These are phyloP conservation scores for Diatrype stigma DNA, from an alignment of 2,329 filamentous ascomycete genomes.

Conservation along the genomic window DNA sequence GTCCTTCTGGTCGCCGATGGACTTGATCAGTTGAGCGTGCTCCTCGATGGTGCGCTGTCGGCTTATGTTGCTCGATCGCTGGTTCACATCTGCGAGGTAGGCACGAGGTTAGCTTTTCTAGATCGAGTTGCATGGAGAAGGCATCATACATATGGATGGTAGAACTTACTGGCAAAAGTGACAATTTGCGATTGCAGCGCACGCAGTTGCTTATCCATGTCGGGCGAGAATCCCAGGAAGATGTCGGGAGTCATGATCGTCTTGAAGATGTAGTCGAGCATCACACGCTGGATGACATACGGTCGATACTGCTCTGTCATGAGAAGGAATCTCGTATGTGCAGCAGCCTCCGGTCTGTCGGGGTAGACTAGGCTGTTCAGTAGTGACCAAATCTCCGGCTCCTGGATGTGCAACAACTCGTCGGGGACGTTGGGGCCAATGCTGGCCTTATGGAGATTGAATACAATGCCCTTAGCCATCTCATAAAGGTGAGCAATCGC, in stretches of 20 bases:
- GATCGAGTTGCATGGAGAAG: background rate
- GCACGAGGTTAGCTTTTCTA: slow-evolving; percentile 6
- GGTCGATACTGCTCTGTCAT: slow-evolving; percentile 14
- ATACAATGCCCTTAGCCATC: slow-evolving; percentile 24
- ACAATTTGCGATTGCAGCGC: slow-evolving; percentile 23
- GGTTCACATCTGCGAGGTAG: slow-evolving; percentile 3
- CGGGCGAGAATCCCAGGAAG: slow-evolving; percentile 23
- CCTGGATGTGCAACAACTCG: slow-evolving; percentile 9
- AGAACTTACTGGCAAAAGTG: slow-evolving; percentile 11
- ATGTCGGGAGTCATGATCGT: slow-evolving; percentile 23
- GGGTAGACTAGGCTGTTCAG: slow-evolving; percentile 19
- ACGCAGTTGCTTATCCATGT: slow-evolving; percentile 21
- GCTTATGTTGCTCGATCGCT: background rate
- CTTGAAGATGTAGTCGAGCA: slow-evolving; percentile 26
- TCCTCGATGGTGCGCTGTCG: slow-evolving; percentile 26
- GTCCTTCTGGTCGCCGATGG: slow-evolving; percentile 10
- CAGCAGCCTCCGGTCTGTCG: slow-evolving; percentile 13
- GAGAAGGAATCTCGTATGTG: slow-evolving; percentile 22
- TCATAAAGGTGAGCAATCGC: slow-evolving; percentile 22
- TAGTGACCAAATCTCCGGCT: slow-evolving; percentile 24
- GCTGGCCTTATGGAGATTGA: slow-evolving; percentile 13
- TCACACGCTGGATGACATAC: slow-evolving; percentile 24
- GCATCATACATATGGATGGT: background rate
- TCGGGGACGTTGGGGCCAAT: slow-evolving; percentile 13
- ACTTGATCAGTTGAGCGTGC: slow-evolving; percentile 23